Base-by-base conservation (phyloP, 176 grass and related monocot species). In the Dactylis glomerata region DNA sequence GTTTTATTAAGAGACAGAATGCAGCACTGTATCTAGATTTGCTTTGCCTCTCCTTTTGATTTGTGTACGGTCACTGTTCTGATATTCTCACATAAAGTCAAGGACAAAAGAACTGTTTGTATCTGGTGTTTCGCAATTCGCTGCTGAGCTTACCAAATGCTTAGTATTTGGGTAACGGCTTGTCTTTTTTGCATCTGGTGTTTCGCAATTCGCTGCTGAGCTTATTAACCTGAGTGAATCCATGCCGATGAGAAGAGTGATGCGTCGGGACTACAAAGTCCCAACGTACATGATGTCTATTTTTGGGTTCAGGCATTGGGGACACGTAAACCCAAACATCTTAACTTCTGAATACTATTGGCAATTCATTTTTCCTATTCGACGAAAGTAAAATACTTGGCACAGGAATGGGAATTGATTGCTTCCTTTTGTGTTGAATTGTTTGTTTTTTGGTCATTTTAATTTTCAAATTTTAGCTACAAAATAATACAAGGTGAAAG, bases 11-110 rank as follows among this genome's bases (percentile, higher is more conserved):
- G 31, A 32, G 77, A 40, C 17, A 20, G 2, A 22, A 32, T 5
- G 13, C 41, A 76, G 33, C 12, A 74, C 80, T 86, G 66, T 58
- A 78, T 17, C 55, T 24, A 37, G 65, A 82, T 90, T 90, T 24
- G 1, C 30, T 86, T 79, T 79, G 56, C 58, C 9, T 10, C n/a
- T 50, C 44, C 36, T 73, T 78, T 67, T 80, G 58, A 80, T 67
- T 70, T 80, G 38, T 20, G 28, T 73, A 83, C 1, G 46, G 24
- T 12, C 10, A 75, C 34, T 84, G 15, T 79, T 55, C 36, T 57
- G 17, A 58, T 84, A 22, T 79, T 55, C 36, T 57, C n/a, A 58
- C 47, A 75, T 68, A 74, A 58, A 69, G 57, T 58, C 27, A 41
- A 20, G 23, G 30, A 87, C 67, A 80, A 27, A 80, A 27, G 8